Base-by-base conservation (phyloP, 192 early-diverging fungal genomes). In the Haplosporangium gracile region DNA sequence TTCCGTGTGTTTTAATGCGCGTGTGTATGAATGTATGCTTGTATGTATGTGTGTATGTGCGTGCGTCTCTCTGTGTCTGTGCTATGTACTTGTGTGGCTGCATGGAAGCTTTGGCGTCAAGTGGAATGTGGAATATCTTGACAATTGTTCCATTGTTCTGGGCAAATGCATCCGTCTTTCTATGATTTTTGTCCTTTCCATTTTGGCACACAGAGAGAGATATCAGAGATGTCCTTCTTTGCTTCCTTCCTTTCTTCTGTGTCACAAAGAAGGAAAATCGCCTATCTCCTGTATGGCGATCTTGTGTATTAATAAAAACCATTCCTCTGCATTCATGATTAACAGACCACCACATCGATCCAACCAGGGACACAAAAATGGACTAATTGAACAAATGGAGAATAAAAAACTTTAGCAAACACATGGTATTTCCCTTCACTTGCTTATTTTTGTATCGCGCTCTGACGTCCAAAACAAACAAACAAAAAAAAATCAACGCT, bases 91-190 rank as follows among this genome's bases (percentile, higher is more conserved):
- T 34, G 42, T 39, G 39, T 68, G 42, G 34, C 15, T 38, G 68
- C 70, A 47, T 51, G 29, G 51, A 65, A 63, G 68, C 40, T 73
- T 73, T 74, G 51, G 83, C 74, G 43, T 80, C 78, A 74, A 85
- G 70, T 79, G 78, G 83, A 85, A 85, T 85, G 74, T 85, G 83
- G 83, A 85, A 85, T 85, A 18, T 32, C 40, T 72, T 70, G 60
- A 15, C 60, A 11, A 65, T 29, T 65, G 60, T 65, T 65, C 60
- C 60, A 65, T 65, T 65, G 60, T 16, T 29, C 29, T 32, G 60
- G 60, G 60, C 11, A 65, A 65, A 32, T 65, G 60, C 60, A 65
- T 32, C 60, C 32, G 2, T 34, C 26, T 32, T 13, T 65, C 16
- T 26, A 5, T 26, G 4, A 15, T 65, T 65, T 65, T 29, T 29